Base-by-base conservation (phyloP, 768 basidiomycete species). In the Chalciporus piperatus region DNA sequence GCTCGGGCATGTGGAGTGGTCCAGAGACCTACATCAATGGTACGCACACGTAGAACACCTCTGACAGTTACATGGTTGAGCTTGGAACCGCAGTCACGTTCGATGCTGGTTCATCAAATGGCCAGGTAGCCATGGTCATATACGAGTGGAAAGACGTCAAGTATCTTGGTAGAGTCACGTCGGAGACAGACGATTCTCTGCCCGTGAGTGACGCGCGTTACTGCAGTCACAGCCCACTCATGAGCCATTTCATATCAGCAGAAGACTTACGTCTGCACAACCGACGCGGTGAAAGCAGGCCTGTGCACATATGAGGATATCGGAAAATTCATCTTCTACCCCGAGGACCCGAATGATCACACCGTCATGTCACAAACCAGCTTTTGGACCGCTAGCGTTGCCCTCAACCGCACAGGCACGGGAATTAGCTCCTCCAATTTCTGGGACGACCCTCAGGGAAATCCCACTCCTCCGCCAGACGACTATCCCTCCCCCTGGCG, bases 201-300 rank as follows among this genome's bases (percentile, higher is more conserved):
- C 88, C 87, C 57, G 87, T 93, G 69, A 81, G 84, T 72, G 54
- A 46, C 50, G 20, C 28, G 35, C 39, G 56, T 43, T 40, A 35
- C 50, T 50, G 19, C 28, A 16, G 33, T 17, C 55, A 55, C 51
- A 56, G 53, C 56, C 52, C 53, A 41, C 58, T 65, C 53, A 58
- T 40, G 19, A 32, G 20, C 19, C 30, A 32, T 51, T 25, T 58
- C 51, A 45, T 49, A 64, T 61, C 59, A 77, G 72, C 82, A 98
- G 93, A 92, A 87, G 73, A 90, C 89, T 20, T 99, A 92, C 60
- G 81, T 99, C 25, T 99, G 97, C 72, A 98, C 96, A 2, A 81
- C 90, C 2, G 84, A 77, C 51, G 87, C 91, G 19, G 77, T 93
- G 37, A 74, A 77, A 13, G 76, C 79, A 2, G 85, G 87, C 1